Percentiles rank a stretch among this genome's conserved stretches.
Evolutionary conservation across 75 land plant species (phyloP).

Genomic region (Sequoiadendron giganteum): DNA sequence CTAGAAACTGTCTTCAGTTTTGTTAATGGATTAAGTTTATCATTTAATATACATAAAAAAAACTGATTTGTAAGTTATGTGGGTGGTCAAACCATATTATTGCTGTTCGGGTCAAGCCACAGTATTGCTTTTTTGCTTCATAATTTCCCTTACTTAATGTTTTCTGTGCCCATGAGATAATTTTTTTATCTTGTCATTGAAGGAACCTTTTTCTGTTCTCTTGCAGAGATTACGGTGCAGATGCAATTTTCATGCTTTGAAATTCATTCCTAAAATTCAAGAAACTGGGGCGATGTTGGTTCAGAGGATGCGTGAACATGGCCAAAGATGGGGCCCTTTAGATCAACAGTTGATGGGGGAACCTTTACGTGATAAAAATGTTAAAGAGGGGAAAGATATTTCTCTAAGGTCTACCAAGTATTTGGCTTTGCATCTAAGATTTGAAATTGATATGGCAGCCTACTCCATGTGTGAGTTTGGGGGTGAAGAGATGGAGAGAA

Average conservation of each 20-base stretch:
- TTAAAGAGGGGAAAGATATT: constrained; percentile 11
- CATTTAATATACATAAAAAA: neutral
- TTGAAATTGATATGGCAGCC: constrained; percentile 99
- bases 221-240: constrained; percentile 94
- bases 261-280: constrained; percentile 78
- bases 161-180: too few species aligned
- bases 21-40: neutral
- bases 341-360: constrained; percentile 59
- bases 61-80: constrained; percentile 4
- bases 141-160: neutral
- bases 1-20: neutral
- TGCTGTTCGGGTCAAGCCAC: neutral
- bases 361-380: constrained; percentile 22
- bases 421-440: constrained; percentile 81
- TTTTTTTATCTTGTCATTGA: neutral
- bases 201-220: constrained; percentile 12
- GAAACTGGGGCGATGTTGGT: constrained; percentile 72
- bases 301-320: constrained; percentile 59
- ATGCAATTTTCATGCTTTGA: constrained; percentile 95
- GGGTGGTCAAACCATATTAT: neutral
- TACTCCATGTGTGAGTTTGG: constrained; percentile 97
- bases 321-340: constrained; percentile 34
- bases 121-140: neutral
- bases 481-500: constrained; percentile 79
- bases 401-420: constrained; percentile 36